Conservation (phyloP, 2,329 filamentous ascomycete species). For the Colletotrichum eremochloae region DNA sequence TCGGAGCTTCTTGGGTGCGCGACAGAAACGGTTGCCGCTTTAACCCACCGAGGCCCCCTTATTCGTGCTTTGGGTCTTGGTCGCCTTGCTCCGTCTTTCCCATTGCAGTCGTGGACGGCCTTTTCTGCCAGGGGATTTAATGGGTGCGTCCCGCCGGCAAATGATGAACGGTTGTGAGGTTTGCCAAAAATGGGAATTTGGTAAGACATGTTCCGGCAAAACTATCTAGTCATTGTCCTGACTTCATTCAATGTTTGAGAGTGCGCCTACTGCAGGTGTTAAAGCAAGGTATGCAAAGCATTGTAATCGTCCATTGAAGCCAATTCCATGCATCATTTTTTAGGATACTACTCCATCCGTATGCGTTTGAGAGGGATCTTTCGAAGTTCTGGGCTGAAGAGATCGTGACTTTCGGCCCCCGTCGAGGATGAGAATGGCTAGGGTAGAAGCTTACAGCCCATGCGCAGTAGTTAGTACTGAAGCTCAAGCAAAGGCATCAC, state of each 20-base stretch:
- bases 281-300: not conserved
- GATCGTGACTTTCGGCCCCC: not conserved
- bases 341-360: not conserved
- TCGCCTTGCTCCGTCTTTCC: not conserved
- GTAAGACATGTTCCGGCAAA: not conserved
- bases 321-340: not conserved
- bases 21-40: slow-evolving; percentile 37
- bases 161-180: not conserved
- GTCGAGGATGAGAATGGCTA: not conserved
- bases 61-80: not conserved
- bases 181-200: not conserved
- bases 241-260: not conserved
- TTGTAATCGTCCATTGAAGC: not conserved
- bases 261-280: too few relatives aligned
- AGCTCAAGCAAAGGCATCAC: not conserved
- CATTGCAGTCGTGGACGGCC: not conserved
- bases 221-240: not conserved
- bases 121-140: not conserved
- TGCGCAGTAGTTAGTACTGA: too few relatives aligned
- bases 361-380: too few relatives aligned
- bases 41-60: not conserved
- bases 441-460: not conserved
- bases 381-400: not conserved
- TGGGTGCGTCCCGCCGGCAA: not conserved
- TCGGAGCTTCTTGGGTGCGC: slow-evolving; percentile 21